phyloP scores from a whole-genome alignment of 345 rosid species.

The Streptanthus diversifolius region DNA sequence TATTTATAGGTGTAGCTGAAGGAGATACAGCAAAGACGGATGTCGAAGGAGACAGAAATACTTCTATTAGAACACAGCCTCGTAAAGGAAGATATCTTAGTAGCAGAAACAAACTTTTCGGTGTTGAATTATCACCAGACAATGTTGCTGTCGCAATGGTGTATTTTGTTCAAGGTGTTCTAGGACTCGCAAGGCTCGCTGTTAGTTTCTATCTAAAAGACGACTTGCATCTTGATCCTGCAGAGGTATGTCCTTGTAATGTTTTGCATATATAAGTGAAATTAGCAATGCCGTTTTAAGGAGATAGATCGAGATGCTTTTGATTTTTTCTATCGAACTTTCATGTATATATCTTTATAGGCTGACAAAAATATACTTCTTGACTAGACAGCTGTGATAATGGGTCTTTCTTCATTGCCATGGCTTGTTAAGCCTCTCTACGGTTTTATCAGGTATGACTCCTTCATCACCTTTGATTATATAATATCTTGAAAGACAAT shows the following conservation, averaged over 20 bases:
- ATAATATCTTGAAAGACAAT: neutral
- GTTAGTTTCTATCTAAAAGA: conserved; percentile 92
- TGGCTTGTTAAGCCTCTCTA: conserved; percentile 97
- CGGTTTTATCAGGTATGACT: conserved; percentile 80
- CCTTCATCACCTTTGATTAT: neutral
- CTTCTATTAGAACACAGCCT: conserved; percentile 29
- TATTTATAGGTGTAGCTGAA: conserved; percentile 43
- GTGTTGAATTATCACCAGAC: conserved; percentile 88
- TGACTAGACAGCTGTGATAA: conserved; percentile 96
- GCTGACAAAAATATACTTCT: conserved; percentile 48
- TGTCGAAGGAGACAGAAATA: conserved; percentile 45
- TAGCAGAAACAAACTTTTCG: conserved; percentile 45
- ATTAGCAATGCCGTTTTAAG: neutral
- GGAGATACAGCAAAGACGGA: conserved; percentile 46
- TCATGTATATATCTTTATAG: conserved; percentile 20
- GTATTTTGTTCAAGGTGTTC: conserved; percentile 97
- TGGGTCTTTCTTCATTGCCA: conserved; percentile 88
- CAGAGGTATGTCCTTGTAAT: conserved; percentile 62
- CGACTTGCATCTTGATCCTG: conserved; percentile 96
- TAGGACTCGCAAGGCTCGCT: conserved; percentile 90
- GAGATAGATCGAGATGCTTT: conserved; percentile 6
- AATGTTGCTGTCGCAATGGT: conserved; percentile 96
- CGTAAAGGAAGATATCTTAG: conserved; percentile 39
- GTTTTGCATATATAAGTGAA: neutral
- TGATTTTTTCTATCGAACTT: neutral